Base-by-base conservation (phyloP, 108 stramenopile genomes). In the Stephanodiscus triporus region DNA sequence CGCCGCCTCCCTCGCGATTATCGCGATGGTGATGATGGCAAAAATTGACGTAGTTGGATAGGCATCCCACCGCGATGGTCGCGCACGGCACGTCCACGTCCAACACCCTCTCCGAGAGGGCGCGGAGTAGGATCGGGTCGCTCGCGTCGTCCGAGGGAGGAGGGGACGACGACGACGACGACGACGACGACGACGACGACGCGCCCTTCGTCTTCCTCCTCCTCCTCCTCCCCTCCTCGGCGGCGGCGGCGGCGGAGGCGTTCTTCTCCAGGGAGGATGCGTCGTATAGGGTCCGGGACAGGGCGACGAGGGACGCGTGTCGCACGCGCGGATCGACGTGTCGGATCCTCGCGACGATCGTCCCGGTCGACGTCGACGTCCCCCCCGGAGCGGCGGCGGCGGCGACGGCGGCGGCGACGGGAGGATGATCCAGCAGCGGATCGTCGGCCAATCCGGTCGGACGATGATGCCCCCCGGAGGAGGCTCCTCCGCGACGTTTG, bases 41-140 rank as follows among this genome's bases (percentile, higher is more conserved):
- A 37, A 68, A 83, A 72, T 50, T 61, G 30, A 89, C 54, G 66
- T 85, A 89, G 60, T 88, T 86, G 17, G 81, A 84, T 17, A 93
- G 45, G 75, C 89, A 90, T 32, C 84, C 92, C 10, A 85, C 85
- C 22, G 92, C 92, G 7, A 77, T 69, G 17, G 72, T 80, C 22
- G 88, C 82, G 85, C 89, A 90, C 26, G 87, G 86, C 59, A 88
- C 49, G 74, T 93, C 85, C 0, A 56, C 45, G 59, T 88, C 85
- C 62, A 90, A 70, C 9, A 90, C 69, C 66, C 86, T 78, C 68
- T 93, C 89, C 0, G 89, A 85, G 10, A 93, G 75, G 0, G 89
- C 88, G 36, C 85, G 88, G n/a, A 93, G 53, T 9, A 90, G 63
- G 13, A 48, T 63, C 26, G 82, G 42, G 60, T 73, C 68, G 56